Conservation (phyloP, 139 green algal species). For the Chlamydomonas applanata region DNA sequence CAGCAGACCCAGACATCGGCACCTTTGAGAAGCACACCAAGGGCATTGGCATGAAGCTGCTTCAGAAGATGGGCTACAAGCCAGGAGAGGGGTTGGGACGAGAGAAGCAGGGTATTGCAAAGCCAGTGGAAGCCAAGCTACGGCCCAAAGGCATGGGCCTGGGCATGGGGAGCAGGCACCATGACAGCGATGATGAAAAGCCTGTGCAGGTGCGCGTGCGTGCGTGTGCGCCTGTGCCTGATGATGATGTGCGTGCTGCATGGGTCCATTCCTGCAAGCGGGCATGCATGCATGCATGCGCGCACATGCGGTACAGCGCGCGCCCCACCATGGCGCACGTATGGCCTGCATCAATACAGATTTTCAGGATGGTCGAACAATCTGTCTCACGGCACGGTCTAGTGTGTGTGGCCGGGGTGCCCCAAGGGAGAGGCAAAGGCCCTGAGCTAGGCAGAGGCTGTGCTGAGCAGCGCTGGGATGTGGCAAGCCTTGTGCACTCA, state of each 20-base stretch:
- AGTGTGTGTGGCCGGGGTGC: too few relatives aligned
- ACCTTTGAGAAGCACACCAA: slow-evolving; percentile 93
- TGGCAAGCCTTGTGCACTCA: too few relatives aligned
- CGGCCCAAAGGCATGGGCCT: slow-evolving; percentile 94
- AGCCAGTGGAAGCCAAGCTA: slow-evolving; percentile 83
- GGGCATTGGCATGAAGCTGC: slow-evolving; percentile 90
- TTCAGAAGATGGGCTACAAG: slow-evolving; percentile 94
- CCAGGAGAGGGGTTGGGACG: slow-evolving; percentile 65
- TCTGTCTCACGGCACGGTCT: too few relatives aligned
- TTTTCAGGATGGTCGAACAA: too few relatives aligned
- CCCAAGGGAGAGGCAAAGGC: too few relatives aligned
- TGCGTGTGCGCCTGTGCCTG: not conserved
- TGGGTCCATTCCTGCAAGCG: too few relatives aligned
- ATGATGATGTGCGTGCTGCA: not conserved
- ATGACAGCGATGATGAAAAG: slow-evolving; percentile 36
- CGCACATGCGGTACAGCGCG: too few relatives aligned
- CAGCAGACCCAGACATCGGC: slow-evolving; percentile 55
- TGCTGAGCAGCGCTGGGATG: too few relatives aligned
- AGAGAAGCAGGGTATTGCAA: slow-evolving; percentile 78
- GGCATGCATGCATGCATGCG: too few relatives aligned
- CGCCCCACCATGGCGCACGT: too few relatives aligned
- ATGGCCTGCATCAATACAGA: too few relatives aligned
- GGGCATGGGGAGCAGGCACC: slow-evolving; percentile 74
- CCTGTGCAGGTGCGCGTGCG: not conserved
- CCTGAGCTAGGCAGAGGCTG: too few relatives aligned